Evolutionary conservation across 495 filamentous ascomycete genomes (phyloP), one percentile per base, ranked within the genome.

Genomic region (Penicillium antarcticum): DNA sequence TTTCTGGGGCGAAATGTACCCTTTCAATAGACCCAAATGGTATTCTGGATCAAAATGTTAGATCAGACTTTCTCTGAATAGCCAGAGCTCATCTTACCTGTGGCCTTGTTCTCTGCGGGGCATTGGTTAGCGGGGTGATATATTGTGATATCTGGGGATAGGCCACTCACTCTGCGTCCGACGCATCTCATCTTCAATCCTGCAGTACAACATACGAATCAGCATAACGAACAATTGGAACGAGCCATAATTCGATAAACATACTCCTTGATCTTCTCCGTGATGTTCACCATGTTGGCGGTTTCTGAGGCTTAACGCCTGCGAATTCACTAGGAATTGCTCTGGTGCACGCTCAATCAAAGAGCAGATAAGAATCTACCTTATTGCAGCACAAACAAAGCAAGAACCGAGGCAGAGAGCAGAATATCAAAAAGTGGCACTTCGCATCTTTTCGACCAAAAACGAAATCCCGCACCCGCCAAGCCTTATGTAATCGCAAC

Each of bases 141-240:
- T 36, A 35, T 39, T 33, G 26, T 56, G 42, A 58, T 35, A 58
- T 48, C 47, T 19, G 33, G 35, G 32, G 52, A 36, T 39, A 10
- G 24, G 33, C 23, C 26, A 69, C 70, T 74, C 83, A 94, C 91
- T 96, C 74, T 99, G 95, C 65, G 95, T 99, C 84, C 85, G 88
- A 62, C 80, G 83, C 95, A 99, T 99, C 87, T 99, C 95, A 78
- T 94, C 92, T 81, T 99, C 95, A 59, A 99, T 99, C 83, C 95
- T 96, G 55, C 43, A 50, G 2, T 10, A 29, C 26, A 46, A 24
- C 35, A 32, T 51, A 53, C 21, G 46, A 38, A 52, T 48, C 14
- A 56, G 55, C 45, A 49, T 58, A 47, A 14, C 18, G 12, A 34
- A 40, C 4, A 51, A 43, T 26, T 47, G 21, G 55, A 32, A 29